Conservation (phyloP, 1,284 basidiomycete species). For the Ustilago vetiveriae region DNA sequence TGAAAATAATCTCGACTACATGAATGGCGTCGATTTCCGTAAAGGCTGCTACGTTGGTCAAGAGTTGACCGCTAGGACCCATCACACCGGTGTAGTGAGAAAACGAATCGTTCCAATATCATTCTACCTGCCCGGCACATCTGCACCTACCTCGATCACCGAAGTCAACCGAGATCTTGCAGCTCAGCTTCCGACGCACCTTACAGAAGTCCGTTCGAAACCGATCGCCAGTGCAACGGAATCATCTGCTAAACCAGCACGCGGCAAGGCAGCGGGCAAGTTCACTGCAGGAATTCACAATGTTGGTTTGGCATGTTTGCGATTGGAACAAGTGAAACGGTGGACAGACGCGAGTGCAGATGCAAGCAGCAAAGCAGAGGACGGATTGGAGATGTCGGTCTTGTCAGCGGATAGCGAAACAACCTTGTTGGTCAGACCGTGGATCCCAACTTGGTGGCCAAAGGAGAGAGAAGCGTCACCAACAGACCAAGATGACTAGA, state of each 20-base stretch:
- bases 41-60: conserved; percentile 99
- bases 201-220: conserved; percentile 45
- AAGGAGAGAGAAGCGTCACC: conserved; percentile 10
- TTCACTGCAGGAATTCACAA: conserved; percentile 55
- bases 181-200: conserved; percentile 6
- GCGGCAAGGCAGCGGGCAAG: conserved; percentile 59
- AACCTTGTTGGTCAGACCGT: conserved; percentile 42
- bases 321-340: conserved; percentile 58
- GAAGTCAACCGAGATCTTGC: conserved; percentile 5
- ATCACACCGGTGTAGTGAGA: conserved; percentile 89
- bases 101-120: conserved; percentile 87
- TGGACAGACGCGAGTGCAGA: conserved; percentile 19
- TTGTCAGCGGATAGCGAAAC: conserved; percentile 24
- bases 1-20: conserved; percentile 91
- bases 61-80: conserved; percentile 94
- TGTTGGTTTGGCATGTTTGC: conserved; percentile 53
- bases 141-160: conserved; percentile 7
- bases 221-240: neutral
- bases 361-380: conserved; percentile 2
- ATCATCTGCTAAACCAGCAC: conserved; percentile 12
- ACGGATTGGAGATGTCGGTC: conserved; percentile 33
- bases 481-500: neutral
- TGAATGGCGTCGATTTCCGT: conserved; percentile 94
- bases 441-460: conserved; percentile 56
- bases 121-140: conserved; percentile 27